Evolutionary conservation across 371 early-diverging fungal species (phyloP).

Genomic region (Mortierella sp.): DNA sequence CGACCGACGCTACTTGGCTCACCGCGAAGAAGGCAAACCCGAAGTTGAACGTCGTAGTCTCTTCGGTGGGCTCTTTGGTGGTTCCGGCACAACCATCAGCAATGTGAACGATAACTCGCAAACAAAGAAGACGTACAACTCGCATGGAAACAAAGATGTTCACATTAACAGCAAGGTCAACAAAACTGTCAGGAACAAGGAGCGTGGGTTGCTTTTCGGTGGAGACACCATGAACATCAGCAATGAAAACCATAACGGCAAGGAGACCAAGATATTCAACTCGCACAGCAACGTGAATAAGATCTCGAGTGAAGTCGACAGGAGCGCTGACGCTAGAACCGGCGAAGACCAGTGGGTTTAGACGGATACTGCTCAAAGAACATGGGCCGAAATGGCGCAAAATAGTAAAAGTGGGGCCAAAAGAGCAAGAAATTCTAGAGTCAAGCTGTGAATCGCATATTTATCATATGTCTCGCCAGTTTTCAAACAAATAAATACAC

Average conservation of each 20-base stretch:
- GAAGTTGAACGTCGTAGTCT: conserved; percentile 10
- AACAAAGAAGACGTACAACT: conserved; percentile 24
- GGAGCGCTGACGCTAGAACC: background rate
- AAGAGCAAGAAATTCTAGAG: too few relatives aligned
- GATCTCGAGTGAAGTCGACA: conserved; percentile 5
- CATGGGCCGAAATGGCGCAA: background rate
- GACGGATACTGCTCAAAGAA: background rate
- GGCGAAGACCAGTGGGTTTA: conserved; percentile 1
- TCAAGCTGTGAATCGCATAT: too few relatives aligned
- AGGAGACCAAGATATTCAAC: conserved; percentile 17
- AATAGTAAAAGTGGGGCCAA: too few relatives aligned
- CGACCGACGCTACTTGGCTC: background rate
- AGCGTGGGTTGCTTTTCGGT: conserved; percentile 15
- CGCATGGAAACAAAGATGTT: conserved; percentile 25
- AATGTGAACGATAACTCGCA: conserved; percentile 39
- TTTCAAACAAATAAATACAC: too few relatives aligned
- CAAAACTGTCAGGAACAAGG: conserved; percentile 4
- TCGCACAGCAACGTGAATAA: conserved; percentile 18
- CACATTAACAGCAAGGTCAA: background rate
- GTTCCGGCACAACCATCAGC: conserved; percentile 14
- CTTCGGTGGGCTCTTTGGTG: conserved; percentile 21
- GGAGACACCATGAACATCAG: conserved; percentile 15
- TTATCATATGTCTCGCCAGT: too few relatives aligned
- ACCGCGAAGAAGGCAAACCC: background rate
- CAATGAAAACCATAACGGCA: conserved; percentile 37